Conservation (phyloP, 192 early-diverging fungal species). For the Backusella circina region DNA sequence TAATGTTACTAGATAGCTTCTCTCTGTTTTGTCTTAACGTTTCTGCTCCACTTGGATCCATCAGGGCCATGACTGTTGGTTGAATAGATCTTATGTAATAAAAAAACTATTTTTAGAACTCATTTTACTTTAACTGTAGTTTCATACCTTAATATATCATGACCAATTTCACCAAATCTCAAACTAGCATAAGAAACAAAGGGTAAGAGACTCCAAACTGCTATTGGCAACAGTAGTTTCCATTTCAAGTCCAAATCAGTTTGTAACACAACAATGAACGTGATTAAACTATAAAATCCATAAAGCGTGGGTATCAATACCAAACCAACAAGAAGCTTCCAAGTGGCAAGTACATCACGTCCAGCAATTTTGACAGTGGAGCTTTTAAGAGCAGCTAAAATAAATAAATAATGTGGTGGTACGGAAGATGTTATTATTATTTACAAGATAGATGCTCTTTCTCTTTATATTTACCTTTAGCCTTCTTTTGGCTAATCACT, state of each 20-base stretch:
- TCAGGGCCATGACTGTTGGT: conserved; percentile 76
- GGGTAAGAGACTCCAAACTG: conserved; percentile 50
- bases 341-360: conserved; percentile 92
- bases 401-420: background rate
- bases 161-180: conserved; percentile 71
- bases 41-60: conserved; percentile 51
- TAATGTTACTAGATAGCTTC: conserved; percentile 74
- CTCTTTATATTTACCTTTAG: conserved; percentile 34
- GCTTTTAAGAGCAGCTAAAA: conserved; percentile 72
- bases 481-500: conserved; percentile 51
- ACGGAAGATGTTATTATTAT: background rate
- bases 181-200: conserved; percentile 71
- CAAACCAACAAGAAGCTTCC: conserved; percentile 83
- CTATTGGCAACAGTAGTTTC: conserved; percentile 39
- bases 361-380: conserved; percentile 95
- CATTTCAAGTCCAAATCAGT: conserved; percentile 32
- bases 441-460: background rate
- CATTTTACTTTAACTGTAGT: background rate
- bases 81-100: conserved; percentile 58
- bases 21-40: conserved; percentile 67
- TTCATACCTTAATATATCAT: conserved; percentile 66
- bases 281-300: conserved; percentile 63
- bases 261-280: conserved; percentile 40
- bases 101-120: background rate
- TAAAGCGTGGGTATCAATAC: conserved; percentile 76